phyloP scores from a whole-genome alignment of 306 rosid genomes.

The Astragalus glycyphyllos region DNA sequence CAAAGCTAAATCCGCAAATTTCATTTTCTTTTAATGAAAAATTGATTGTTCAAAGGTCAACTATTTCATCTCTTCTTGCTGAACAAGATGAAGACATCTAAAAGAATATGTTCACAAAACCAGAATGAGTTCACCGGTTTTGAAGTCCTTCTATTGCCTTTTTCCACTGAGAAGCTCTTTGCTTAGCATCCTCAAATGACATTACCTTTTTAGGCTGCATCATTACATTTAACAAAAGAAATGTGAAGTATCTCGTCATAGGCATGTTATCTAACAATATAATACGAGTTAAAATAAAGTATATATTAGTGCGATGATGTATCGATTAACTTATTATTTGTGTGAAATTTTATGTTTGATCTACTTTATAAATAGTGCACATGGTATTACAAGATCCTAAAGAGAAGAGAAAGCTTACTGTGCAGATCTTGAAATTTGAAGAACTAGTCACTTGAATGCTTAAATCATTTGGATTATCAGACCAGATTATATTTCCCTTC shows the following conservation, averaged over 20 bases:
- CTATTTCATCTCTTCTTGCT: constrained; percentile 49
- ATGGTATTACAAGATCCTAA: constrained; percentile 20
- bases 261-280: too few species aligned
- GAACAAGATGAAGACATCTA: constrained; percentile 49
- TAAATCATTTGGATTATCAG: constrained; percentile 89
- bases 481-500: constrained; percentile 95
- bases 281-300: neutral
- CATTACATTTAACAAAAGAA: constrained; percentile 41
- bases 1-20: constrained; percentile 48
- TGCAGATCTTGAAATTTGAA: constrained; percentile 88
- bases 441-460: constrained; percentile 85
- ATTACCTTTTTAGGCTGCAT: constrained; percentile 92
- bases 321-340: too few species aligned
- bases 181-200: constrained; percentile 91
- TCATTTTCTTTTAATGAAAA: constrained; percentile 53
- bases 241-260: neutral
- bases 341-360: too few species aligned
- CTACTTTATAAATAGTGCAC: too few species aligned
- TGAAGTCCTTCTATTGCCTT: constrained; percentile 98
- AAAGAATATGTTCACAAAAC: constrained; percentile 54
- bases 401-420: constrained; percentile 59
- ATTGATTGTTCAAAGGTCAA: constrained; percentile 48
- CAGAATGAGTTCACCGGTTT: constrained; percentile 68
- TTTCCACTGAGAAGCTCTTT: constrained; percentile 95
- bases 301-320: too few species aligned